phyloP scores from a whole-genome alignment of 306 rosid genomes.

The Ochetophila trinervis region DNA sequence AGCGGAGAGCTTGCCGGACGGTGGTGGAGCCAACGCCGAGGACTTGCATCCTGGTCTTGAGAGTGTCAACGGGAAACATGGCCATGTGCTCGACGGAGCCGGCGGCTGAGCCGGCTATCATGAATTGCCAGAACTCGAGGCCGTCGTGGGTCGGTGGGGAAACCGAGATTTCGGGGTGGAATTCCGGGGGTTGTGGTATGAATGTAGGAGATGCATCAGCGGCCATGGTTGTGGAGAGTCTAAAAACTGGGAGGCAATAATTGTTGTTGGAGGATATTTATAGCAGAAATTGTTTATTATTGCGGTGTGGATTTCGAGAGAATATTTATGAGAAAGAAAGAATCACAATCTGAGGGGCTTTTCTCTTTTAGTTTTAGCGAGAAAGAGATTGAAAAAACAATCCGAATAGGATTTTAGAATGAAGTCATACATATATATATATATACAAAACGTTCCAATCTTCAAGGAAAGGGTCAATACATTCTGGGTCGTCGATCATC shows the following conservation, averaged over 20 bases:
- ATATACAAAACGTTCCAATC: too few species aligned
- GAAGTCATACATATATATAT: too few species aligned
- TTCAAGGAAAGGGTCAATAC: too few species aligned
- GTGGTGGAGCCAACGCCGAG: conserved; percentile 36
- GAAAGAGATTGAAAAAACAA: too few species aligned
- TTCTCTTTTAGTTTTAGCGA: too few species aligned
- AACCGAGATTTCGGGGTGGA: conserved; percentile 39
- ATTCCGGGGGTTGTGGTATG: conserved; percentile 40
- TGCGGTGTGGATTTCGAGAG: conserved; percentile 1
- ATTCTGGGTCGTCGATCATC: too few species aligned
- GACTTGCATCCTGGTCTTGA: conserved; percentile 83
- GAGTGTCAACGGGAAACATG: conserved; percentile 90
- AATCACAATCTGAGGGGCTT: too few species aligned
- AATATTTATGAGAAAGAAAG: neutral
- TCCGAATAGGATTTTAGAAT: too few species aligned
- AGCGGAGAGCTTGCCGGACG: conserved; percentile 58
- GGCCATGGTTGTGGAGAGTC: conserved; percentile 30
- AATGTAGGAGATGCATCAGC: conserved; percentile 35
- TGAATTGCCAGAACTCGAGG: conserved; percentile 76
- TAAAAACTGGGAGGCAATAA: conserved; percentile 12
- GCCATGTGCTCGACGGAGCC: conserved; percentile 81
- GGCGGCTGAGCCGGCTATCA: conserved; percentile 81
- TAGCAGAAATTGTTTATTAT: too few species aligned
- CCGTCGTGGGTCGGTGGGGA: conserved; percentile 62
- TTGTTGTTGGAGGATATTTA: too few species aligned